Conservation (phyloP, 495 filamentous ascomycete species). For the Neurospora sp. region DNA sequence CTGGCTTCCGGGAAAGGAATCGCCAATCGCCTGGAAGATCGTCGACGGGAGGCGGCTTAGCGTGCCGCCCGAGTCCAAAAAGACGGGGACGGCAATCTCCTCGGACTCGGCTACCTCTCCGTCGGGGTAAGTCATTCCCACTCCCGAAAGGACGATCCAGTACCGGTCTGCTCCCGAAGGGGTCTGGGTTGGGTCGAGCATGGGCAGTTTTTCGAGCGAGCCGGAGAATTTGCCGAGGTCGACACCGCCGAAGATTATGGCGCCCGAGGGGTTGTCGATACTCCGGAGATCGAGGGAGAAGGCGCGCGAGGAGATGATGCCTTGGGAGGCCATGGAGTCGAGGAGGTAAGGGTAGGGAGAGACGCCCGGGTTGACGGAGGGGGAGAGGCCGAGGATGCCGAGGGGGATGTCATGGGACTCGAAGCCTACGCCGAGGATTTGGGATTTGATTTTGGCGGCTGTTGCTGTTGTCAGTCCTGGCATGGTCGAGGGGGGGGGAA, state of each 20-base stretch:
- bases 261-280: slow-evolving; percentile 39
- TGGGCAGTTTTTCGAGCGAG: slow-evolving; percentile 36
- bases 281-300: slow-evolving; percentile 60
- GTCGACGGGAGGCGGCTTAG: neutral
- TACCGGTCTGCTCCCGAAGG: slow-evolving; percentile 18
- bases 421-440: slow-evolving; percentile 34
- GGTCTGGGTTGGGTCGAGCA: slow-evolving; percentile 29
- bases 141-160: slow-evolving; percentile 16
- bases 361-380: slow-evolving; percentile 34
- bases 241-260: slow-evolving; percentile 74
- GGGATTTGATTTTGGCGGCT: slow-evolving; percentile 26
- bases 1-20: slow-evolving; percentile 11
- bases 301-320: slow-evolving; percentile 56
- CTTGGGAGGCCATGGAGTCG: slow-evolving; percentile 48
- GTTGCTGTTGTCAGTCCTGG: neutral
- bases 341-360: slow-evolving; percentile 58
- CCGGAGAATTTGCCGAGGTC: slow-evolving; percentile 57
- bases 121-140: slow-evolving; percentile 19
- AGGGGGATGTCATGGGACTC: slow-evolving; percentile 34
- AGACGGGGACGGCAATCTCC: slow-evolving; percentile 15
- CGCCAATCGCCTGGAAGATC: slow-evolving; percentile 19
- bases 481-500: no score
- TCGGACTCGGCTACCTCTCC: slow-evolving; percentile 9
- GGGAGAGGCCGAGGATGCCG: slow-evolving; percentile 65
- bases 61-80: slow-evolving; percentile 20